Evolutionary conservation across 331 rosid species (phyloP).

Genomic region (Arachis monticola): DNA sequence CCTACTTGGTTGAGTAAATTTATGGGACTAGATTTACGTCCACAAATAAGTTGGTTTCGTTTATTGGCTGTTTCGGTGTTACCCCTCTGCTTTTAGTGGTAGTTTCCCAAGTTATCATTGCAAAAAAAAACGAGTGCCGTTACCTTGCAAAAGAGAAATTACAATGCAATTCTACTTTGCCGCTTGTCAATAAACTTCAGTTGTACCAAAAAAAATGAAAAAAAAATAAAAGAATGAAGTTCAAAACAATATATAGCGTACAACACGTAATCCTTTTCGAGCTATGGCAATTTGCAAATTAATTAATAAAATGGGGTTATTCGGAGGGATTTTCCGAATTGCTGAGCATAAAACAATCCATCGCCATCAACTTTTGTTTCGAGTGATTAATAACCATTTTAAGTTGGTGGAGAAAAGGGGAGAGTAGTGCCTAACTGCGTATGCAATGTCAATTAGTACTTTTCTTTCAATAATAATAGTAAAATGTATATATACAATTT

Average conservation of each 20-base stretch:
- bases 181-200: too few species aligned
- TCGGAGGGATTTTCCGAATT: background rate
- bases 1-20: too few species aligned
- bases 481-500: too few species aligned
- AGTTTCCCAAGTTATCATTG: background rate
- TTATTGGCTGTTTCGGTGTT: background rate
- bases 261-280: background rate
- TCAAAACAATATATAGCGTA: background rate
- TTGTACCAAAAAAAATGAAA: too few species aligned
- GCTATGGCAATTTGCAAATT: background rate
- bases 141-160: background rate
- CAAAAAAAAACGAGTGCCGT: background rate
- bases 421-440: background rate
- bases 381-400: too few species aligned
- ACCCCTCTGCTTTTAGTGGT: background rate
- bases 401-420: background rate
- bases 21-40: background rate
- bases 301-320: too few species aligned
- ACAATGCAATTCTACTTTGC: too few species aligned
- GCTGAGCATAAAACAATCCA: background rate
- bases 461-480: background rate
- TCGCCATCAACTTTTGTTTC: too few species aligned
- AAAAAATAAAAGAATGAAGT: background rate
- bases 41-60: background rate
- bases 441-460: background rate